Evolutionary conservation across 495 filamentous ascomycete species (phyloP).

Genomic region (Letharia lupina): DNA sequence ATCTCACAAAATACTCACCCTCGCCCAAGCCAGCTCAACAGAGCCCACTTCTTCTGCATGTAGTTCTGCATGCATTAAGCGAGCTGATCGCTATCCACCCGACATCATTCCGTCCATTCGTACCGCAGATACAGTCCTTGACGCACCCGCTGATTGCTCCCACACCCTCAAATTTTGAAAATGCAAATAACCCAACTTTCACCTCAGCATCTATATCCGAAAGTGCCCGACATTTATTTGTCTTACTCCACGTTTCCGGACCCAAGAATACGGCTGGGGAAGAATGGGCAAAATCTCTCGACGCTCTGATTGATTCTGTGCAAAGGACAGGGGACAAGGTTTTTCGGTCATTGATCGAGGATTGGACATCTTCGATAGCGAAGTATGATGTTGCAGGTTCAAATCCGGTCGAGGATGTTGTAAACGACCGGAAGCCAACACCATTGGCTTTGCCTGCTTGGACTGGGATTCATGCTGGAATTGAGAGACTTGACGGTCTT

Average conservation of each 20-base stretch:
- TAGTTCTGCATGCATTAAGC: conserved; percentile 54
- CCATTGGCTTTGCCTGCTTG: conserved; percentile 53
- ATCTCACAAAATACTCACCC: conserved; percentile 31
- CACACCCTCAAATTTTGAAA: conserved; percentile 32
- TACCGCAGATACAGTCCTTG: conserved; percentile 53
- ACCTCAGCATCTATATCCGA: conserved; percentile 43
- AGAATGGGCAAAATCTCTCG: conserved; percentile 63
- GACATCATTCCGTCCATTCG: conserved; percentile 68
- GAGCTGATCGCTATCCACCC: conserved; percentile 68
- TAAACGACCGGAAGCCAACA: conserved; percentile 34
- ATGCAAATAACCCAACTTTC: conserved; percentile 33
- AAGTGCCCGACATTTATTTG: conserved; percentile 50
- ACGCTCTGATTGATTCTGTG: conserved; percentile 46
- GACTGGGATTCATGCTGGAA: conserved; percentile 62
- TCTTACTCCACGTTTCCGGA: conserved; percentile 64
- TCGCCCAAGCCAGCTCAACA: conserved; percentile 21
- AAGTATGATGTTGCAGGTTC: conserved; percentile 27
- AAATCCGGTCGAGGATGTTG: conserved; percentile 29
- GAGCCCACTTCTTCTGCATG: conserved; percentile 44
- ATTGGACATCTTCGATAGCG: conserved; percentile 55
- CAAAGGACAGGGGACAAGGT: conserved; percentile 65
- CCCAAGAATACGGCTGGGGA: conserved; percentile 62
- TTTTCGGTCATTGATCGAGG: conserved; percentile 67
- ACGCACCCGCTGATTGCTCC: conserved; percentile 50
- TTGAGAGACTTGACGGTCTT: conserved; percentile 56